A percentile compares a stretch with the other conserved stretches of the same genome.
Conservation (phyloP, 2,329 filamentous ascomycete genomes). For the Fusarium cyanostomum region DNA sequence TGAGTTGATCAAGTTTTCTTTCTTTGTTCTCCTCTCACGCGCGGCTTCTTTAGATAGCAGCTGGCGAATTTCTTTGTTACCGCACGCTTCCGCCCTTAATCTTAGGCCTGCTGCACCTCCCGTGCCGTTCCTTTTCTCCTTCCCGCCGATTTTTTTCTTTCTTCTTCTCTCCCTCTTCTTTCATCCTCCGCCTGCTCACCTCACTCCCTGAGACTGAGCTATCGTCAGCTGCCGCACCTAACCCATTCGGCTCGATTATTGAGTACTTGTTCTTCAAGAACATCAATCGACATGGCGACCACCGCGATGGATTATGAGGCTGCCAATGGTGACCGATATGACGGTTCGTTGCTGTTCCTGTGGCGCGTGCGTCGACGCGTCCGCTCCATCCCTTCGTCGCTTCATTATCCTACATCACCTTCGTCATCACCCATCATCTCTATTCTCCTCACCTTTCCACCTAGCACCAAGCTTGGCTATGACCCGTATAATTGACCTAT, state of each 20-base stretch:
- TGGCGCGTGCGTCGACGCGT: conserved; percentile 34
- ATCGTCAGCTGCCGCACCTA: conserved; percentile 38
- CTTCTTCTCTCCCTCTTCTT: conserved; percentile 41
- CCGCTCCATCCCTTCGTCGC: background rate
- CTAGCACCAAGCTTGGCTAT: background rate
- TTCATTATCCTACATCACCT: conserved; percentile 7
- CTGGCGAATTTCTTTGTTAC: conserved; percentile 24
- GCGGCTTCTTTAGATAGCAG: conserved; percentile 23
- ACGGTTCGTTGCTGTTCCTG: conserved; percentile 59
- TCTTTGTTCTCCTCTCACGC: conserved; percentile 22
- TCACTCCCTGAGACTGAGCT: conserved; percentile 38
- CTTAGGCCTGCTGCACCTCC: conserved; percentile 28
- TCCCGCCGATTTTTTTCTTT: conserved; percentile 40
- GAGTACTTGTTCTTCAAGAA: conserved; percentile 17
- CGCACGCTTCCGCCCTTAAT: conserved; percentile 27
- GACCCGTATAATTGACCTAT: conserved; percentile 15
- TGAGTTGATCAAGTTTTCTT: conserved; percentile 26
- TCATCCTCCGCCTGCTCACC: conserved; percentile 39
- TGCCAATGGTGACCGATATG: conserved; percentile 72
- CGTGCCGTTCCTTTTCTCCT: conserved; percentile 37
- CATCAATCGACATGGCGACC: conserved; percentile 61
- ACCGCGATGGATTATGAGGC: conserved; percentile 77
- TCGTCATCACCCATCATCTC: background rate
- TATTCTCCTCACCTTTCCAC: background rate
- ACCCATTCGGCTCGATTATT: conserved; percentile 28